These are phyloP conservation scores for Kurtzmaniella quercitrusa DNA, from an alignment of 1,139 yeast genomes.

Conservation along the genomic window DNA sequence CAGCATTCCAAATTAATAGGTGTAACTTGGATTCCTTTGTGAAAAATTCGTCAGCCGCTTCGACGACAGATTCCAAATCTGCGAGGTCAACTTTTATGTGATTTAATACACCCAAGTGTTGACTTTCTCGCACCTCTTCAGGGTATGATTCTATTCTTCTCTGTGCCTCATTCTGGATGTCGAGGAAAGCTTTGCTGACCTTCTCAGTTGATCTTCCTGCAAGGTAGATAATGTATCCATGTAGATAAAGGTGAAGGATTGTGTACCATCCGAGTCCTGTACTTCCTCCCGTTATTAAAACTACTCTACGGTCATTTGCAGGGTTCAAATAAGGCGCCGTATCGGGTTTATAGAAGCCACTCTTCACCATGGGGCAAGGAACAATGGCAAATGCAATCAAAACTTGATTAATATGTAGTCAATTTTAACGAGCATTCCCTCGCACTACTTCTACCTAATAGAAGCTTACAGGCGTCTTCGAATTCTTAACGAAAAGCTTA, in stretches of 20 bases:
- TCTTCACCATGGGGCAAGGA: neutral
- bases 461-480: neutral
- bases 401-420: too few relatives aligned
- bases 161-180: slow-evolving; percentile 51
- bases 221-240: slow-evolving; percentile 39
- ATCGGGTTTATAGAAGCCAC: slow-evolving; percentile 16
- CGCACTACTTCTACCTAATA: neutral
- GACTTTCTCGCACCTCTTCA: slow-evolving; percentile 12
- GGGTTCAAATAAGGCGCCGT: slow-evolving; percentile 34
- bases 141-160: slow-evolving; percentile 19
- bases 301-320: slow-evolving; percentile 30
- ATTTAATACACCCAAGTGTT: slow-evolving; percentile 25
- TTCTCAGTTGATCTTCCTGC: slow-evolving; percentile 39
- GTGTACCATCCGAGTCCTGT: slow-evolving; percentile 45
- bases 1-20: slow-evolving; percentile 39
- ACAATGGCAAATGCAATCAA: too few relatives aligned
- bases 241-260: slow-evolving; percentile 38
- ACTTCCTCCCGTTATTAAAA: slow-evolving; percentile 43
- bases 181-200: slow-evolving; percentile 40
- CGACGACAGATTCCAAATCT: slow-evolving; percentile 26
- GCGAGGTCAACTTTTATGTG: slow-evolving; percentile 31
- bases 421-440: neutral
- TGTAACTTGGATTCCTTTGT: slow-evolving; percentile 26
- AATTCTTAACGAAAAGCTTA: neutral
- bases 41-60: slow-evolving; percentile 25